phyloP scores from a whole-genome alignment of 2,329 filamentous ascomycete genomes.

The Nannizziopsis arthrosporioides region DNA sequence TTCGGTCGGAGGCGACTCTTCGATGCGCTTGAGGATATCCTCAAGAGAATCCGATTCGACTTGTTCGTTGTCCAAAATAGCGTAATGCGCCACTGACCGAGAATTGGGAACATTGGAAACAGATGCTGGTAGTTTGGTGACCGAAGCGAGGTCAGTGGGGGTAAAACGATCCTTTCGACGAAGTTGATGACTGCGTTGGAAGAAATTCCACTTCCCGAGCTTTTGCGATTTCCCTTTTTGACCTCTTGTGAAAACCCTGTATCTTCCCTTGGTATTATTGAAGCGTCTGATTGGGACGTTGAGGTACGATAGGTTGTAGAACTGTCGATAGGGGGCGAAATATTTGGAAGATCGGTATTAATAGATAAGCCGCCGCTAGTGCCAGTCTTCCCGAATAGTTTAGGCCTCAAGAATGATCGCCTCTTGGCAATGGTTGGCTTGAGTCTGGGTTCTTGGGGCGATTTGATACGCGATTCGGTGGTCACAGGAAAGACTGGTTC shows the following conservation, averaged over 20 bases:
- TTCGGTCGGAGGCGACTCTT: slow-evolving; percentile 32
- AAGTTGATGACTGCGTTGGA: slow-evolving; percentile 36
- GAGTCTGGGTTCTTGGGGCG: background rate
- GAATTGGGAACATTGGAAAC: slow-evolving; percentile 28
- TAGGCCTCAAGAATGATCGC: slow-evolving; percentile 18
- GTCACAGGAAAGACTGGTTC: slow-evolving; percentile 22
- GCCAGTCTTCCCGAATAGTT: background rate
- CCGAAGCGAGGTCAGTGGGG: slow-evolving; percentile 42
- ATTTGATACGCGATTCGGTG: background rate
- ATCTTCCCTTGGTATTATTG: slow-evolving; percentile 15
- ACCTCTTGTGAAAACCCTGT: slow-evolving; percentile 13
- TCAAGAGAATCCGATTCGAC: slow-evolving; percentile 29
- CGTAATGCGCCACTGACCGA: slow-evolving; percentile 47
- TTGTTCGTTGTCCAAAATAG: slow-evolving; percentile 41
- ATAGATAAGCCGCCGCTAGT: slow-evolving; percentile 12
- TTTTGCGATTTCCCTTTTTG: slow-evolving; percentile 26
- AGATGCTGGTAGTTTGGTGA: slow-evolving; percentile 28
- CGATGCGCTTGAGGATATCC: slow-evolving; percentile 28
- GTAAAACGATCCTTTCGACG: slow-evolving; percentile 18
- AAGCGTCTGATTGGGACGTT: slow-evolving; percentile 10
- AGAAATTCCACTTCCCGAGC: slow-evolving; percentile 47
- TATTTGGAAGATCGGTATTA: slow-evolving; percentile 18
- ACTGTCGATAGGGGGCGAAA: slow-evolving; percentile 20
- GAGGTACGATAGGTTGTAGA: slow-evolving; percentile 13
- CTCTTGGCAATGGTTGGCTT: slow-evolving; percentile 15